Conservation (phyloP, 2,329 filamentous ascomycete genomes). For the Pseudocercospora fijiensis region DNA sequence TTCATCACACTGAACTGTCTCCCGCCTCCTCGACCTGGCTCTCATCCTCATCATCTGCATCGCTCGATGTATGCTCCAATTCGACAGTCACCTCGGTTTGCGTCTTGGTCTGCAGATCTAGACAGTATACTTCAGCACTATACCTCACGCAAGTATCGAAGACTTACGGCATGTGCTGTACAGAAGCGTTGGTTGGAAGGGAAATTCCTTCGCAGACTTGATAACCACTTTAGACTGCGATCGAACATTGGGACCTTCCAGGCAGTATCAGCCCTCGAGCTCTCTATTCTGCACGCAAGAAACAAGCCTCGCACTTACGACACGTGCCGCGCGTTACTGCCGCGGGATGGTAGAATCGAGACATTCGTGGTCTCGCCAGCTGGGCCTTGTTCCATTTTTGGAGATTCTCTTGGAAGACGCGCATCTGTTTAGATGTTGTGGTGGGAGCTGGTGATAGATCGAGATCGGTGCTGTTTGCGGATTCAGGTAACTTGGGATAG, state of each 20-base stretch:
- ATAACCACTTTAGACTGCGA: neutral
- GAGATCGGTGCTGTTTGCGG: neutral
- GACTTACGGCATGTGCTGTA: neutral
- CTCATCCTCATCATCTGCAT: slow-evolving; percentile 24
- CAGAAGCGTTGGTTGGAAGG: neutral
- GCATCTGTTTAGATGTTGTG: neutral
- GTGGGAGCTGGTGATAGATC: neutral
- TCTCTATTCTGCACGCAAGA: neutral
- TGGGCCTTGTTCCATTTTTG: neutral
- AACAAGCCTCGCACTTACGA: neutral
- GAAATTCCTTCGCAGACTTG: neutral
- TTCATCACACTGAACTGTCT: neutral
- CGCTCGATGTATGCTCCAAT: slow-evolving; percentile 16
- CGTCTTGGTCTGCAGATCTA: neutral
- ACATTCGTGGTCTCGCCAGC: neutral
- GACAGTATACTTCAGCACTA: neutral
- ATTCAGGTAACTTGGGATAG: neutral
- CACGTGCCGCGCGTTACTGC: neutral
- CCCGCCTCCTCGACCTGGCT: neutral
- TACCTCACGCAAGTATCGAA: neutral
- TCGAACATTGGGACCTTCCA: neutral
- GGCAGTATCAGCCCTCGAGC: neutral
- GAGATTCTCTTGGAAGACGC: neutral
- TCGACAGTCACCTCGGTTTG: neutral
- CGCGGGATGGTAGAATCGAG: neutral